A percentile compares a stretch with the other conserved stretches of the same genome.
These are phyloP conservation scores for Zychaea mexicana DNA, from an alignment of 371 early-diverging fungal genomes.

Conservation along the genomic window DNA sequence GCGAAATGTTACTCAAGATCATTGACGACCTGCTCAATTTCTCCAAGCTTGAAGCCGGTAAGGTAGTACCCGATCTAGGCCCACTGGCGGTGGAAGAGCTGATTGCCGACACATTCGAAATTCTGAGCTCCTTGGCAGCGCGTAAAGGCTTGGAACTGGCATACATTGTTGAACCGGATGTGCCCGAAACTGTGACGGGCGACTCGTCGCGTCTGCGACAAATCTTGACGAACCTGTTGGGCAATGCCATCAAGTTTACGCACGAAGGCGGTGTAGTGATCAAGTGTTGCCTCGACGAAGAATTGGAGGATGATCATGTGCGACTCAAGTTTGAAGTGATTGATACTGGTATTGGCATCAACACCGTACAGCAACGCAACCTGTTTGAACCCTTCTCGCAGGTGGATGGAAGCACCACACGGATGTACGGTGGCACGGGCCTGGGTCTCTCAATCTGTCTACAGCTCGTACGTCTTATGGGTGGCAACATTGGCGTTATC, in stretches of 20 bases:
- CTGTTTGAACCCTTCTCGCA: conserved; percentile 68
- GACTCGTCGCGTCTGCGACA: conserved; percentile 52
- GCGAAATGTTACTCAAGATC: conserved; percentile 56
- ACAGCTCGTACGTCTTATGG: conserved; percentile 59
- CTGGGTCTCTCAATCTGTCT: conserved; percentile 64
- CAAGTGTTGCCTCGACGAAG: conserved; percentile 37
- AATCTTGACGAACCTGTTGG: conserved; percentile 49
- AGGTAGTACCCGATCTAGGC: conserved; percentile 48
- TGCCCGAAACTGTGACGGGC: conserved; percentile 43
- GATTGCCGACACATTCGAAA: conserved; percentile 55
- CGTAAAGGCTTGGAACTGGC: conserved; percentile 55
- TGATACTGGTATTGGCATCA: conserved; percentile 69
- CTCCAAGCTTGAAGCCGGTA: conserved; percentile 57
- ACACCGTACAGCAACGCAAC: conserved; percentile 48
- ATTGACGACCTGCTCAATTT: conserved; percentile 54
- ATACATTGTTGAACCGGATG: conserved; percentile 49
- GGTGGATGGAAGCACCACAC: conserved; percentile 61
- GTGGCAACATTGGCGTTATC: conserved; percentile 55
- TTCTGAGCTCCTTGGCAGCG: conserved; percentile 51
- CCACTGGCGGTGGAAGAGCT: conserved; percentile 57
- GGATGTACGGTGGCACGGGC: conserved; percentile 67
- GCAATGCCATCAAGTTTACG: conserved; percentile 73
- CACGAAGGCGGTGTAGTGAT: conserved; percentile 60
- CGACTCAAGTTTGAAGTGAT: conserved; percentile 53
- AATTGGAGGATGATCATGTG: conserved; percentile 16